These are phyloP conservation scores for Suhomyces taliae DNA, from an alignment of 1,139 yeast genomes.

Conservation along the genomic window DNA sequence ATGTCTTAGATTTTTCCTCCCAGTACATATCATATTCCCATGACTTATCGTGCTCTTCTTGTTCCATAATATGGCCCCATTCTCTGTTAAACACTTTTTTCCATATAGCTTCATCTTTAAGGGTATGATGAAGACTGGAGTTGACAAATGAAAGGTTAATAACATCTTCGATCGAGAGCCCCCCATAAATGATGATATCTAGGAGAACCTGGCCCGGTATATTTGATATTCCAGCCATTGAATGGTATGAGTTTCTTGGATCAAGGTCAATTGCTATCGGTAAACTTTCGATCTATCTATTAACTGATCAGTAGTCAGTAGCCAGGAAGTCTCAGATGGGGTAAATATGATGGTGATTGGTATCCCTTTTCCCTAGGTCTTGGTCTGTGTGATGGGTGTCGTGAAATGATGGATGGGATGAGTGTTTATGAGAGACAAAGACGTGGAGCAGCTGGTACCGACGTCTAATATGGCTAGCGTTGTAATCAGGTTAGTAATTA, in stretches of 20 bases:
- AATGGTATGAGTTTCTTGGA: too few species aligned
- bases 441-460: too few species aligned
- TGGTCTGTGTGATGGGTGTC: too few species aligned
- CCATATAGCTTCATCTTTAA: slow-evolving; percentile 2
- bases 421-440: too few species aligned
- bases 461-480: too few species aligned
- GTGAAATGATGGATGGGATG: too few species aligned
- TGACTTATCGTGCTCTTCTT: not conserved
- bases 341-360: not conserved
- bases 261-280: too few species aligned
- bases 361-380: not conserved
- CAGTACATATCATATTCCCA: not conserved
- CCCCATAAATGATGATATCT: slow-evolving; percentile 19
- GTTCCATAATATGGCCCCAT: slow-evolving; percentile 1
- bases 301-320: too few species aligned
- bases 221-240: too few species aligned
- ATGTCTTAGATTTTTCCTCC: too few species aligned
- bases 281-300: too few species aligned
- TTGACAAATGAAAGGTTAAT: slow-evolving; percentile 14
- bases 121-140: not conserved
- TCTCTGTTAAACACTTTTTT: not conserved
- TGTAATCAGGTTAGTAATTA: too few species aligned
- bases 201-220: not conserved
- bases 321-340: not conserved
- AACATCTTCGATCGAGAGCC: slow-evolving; percentile 22